Evolutionary conservation across 306 rosid genomes (phyloP).

Genomic region (Trichosanthes cucumerina): DNA sequence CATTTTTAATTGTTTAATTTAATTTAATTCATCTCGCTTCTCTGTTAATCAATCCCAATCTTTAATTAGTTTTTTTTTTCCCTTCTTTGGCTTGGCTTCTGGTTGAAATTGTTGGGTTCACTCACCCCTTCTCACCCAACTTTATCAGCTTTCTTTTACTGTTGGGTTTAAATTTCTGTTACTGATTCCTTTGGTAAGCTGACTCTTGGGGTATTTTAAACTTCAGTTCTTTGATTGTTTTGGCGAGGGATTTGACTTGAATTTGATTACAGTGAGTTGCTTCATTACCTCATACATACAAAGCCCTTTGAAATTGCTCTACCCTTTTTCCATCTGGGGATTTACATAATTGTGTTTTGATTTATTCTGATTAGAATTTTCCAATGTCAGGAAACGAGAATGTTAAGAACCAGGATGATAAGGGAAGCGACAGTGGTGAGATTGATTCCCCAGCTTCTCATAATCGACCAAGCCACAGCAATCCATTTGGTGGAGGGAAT

Average conservation of each 20-base stretch:
- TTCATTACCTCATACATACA: not conserved
- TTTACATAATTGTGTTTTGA: constrained; percentile 9
- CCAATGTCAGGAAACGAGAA: constrained; percentile 48
- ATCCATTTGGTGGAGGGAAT: constrained; percentile 28
- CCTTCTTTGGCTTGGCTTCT: not conserved
- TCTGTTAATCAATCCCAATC: not conserved
- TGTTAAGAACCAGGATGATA: constrained; percentile 41
- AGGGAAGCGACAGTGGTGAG: constrained; percentile 52
- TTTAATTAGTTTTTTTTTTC: not conserved
- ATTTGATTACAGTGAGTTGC: not conserved
- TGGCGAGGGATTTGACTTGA: not conserved
- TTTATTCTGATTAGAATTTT: constrained; percentile 12
- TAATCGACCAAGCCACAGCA: constrained; percentile 21
- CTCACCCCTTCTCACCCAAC: not conserved
- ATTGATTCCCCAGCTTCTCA: constrained; percentile 28
- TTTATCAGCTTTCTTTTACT: not conserved
- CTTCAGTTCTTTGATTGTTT: not conserved
- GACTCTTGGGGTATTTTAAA: not conserved
- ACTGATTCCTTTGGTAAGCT: not conserved
- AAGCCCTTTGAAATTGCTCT: not conserved
- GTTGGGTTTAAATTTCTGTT: not conserved
- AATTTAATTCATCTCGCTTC: not conserved
- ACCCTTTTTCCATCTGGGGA: not conserved
- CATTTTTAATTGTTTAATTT: not conserved
- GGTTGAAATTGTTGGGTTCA: not conserved